Evolutionary conservation across 345 rosid genomes (phyloP).

Genomic region (Clarkia xantiana): DNA sequence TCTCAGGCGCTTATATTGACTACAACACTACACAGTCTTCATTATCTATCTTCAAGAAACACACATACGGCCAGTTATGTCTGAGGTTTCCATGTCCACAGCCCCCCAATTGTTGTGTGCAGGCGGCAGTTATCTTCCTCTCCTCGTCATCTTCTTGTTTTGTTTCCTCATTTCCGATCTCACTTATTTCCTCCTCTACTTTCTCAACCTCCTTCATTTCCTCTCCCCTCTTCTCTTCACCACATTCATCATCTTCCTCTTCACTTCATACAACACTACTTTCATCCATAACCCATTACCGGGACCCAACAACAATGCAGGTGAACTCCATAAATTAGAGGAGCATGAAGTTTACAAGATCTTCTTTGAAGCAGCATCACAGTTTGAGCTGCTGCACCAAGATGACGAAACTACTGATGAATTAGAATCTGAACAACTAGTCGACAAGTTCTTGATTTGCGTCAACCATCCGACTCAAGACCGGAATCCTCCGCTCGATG

Average conservation of each 20-base stretch:
- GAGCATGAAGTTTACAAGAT: constrained; percentile 46
- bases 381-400: constrained; percentile 6
- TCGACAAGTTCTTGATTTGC: constrained; percentile 15
- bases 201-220: constrained; percentile 59
- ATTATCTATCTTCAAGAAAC: background rate
- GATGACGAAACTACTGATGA: constrained; percentile 9
- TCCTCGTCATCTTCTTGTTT: background rate
- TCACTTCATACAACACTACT: constrained; percentile 16
- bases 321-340: background rate
- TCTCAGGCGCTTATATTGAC: background rate
- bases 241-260: constrained; percentile 55
- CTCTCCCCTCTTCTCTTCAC: constrained; percentile 79
- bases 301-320: constrained; percentile 4
- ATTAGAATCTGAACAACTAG: constrained; percentile 10
- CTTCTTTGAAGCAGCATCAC: constrained; percentile 21
- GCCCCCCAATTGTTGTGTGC: constrained; percentile 6
- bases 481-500: constrained; percentile 1
- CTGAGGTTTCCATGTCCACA: constrained; percentile 3
- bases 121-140: background rate
- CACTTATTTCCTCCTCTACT: constrained; percentile 53
- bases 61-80: no score
- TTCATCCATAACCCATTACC: background rate
- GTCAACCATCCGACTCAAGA: constrained; percentile 2
- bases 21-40: constrained; percentile 5
- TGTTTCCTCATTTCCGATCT: constrained; percentile 19